Conservation (phyloP, 1,284 basidiomycete genomes). For the Polyporus tsugae region DNA sequence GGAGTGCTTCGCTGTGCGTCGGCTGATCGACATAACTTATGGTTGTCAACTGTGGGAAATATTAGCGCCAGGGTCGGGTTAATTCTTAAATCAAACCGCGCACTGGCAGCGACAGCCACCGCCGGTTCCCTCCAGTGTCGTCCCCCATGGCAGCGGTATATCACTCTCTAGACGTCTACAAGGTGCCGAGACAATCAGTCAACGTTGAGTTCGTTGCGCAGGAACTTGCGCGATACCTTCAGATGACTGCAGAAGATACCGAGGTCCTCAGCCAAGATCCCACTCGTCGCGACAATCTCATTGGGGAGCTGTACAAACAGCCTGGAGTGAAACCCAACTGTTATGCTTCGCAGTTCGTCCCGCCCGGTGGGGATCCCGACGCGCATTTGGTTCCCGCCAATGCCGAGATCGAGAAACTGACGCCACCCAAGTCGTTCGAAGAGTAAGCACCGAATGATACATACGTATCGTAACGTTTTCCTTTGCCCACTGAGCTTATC, state of each 20-base stretch:
- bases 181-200: neutral
- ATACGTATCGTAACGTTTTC: neutral
- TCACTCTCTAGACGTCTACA: neutral
- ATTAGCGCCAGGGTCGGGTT: too few species aligned
- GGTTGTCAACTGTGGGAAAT: too few species aligned
- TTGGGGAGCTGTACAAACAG: neutral
- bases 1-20: too few species aligned
- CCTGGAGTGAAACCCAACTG: neutral
- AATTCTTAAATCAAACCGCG: too few species aligned
- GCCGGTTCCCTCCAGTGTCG: neutral
- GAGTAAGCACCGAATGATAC: neutral
- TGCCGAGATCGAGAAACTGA: neutral
- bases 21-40: too few species aligned
- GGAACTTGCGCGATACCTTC: neutral
- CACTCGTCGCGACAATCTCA: neutral
- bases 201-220: neutral
- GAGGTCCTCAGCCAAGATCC: neutral
- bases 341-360: neutral
- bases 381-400: neutral
- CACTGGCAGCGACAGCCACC: too few species aligned
- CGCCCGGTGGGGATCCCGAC: neutral
- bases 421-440: neutral
- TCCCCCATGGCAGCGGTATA: neutral
- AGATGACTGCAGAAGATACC: neutral
- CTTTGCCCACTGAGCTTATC: neutral